Evolutionary conservation across 1,284 basidiomycete species (phyloP).

Genomic region (Ceratobasidium theobromae): DNA sequence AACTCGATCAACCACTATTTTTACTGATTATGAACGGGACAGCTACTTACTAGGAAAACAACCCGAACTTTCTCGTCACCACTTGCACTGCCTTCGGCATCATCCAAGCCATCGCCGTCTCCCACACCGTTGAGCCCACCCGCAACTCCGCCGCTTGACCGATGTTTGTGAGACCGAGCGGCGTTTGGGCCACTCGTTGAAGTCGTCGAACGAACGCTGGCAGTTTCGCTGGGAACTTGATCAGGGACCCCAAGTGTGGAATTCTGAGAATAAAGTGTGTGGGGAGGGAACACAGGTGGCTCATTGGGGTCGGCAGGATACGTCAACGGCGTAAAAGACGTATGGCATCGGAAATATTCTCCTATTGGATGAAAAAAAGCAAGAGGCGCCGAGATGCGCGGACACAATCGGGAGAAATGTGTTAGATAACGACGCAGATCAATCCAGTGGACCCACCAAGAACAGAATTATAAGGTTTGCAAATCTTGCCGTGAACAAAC

Average conservation of each 20-base stretch:
- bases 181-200: constrained; percentile 37
- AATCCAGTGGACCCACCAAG: constrained; percentile 59
- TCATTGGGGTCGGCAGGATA: constrained; percentile 48
- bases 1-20: neutral
- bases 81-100: constrained; percentile 46
- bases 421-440: too few species aligned
- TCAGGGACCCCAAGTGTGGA: constrained; percentile 15
- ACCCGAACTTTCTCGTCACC: constrained; percentile 58
- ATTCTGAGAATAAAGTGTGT: constrained; percentile 42
- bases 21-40: neutral
- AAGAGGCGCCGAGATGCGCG: neutral
- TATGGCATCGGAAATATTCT: constrained; percentile 89
- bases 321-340: constrained; percentile 68
- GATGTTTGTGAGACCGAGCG: constrained; percentile 9
- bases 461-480: constrained; percentile 96
- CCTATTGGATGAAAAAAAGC: constrained; percentile 37
- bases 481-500: constrained; percentile 86
- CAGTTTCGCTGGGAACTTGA: constrained; percentile 49
- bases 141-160: neutral
- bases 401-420: too few species aligned
- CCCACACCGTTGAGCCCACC: neutral
- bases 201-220: constrained; percentile 52
- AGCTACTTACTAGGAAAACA: constrained; percentile 54
- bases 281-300: constrained; percentile 45
- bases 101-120: constrained; percentile 42